Percentiles rank a stretch among this genome's conserved stretches.
Evolutionary conservation across 2,329 filamentous ascomycete species (phyloP).

Genomic region (Fonsecaea pedrosoi): DNA sequence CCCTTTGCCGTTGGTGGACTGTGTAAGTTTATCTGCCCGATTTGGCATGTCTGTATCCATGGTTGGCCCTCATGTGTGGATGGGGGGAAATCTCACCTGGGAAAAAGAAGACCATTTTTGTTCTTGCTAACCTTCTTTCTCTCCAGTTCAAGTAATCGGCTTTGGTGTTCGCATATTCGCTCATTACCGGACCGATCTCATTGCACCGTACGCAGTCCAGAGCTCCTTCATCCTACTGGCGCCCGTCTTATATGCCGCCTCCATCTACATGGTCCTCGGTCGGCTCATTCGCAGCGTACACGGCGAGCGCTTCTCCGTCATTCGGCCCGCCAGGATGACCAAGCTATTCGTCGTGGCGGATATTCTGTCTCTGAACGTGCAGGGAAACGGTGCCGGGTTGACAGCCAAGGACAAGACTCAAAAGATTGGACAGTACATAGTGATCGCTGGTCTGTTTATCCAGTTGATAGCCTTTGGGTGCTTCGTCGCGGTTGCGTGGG

Average conservation of each 20-base stretch:
- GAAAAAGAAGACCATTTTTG: neutral
- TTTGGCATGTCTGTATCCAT: neutral
- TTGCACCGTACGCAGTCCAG: slow-evolving; percentile 42
- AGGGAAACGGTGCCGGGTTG: slow-evolving; percentile 49
- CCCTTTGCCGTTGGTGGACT: slow-evolving; percentile 49
- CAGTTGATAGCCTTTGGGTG: slow-evolving; percentile 43
- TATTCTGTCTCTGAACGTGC: slow-evolving; percentile 53
- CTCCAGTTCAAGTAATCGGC: slow-evolving; percentile 47
- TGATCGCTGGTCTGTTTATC: slow-evolving; percentile 41
- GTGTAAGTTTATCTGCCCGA: slow-evolving; percentile 42
- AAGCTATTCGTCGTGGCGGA: slow-evolving; percentile 52
- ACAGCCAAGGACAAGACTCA: slow-evolving; percentile 38
- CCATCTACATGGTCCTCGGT: slow-evolving; percentile 55
- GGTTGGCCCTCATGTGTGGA: neutral
- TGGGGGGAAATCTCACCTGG: neutral
- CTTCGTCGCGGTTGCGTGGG: slow-evolving; percentile 39
- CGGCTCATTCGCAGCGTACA: slow-evolving; percentile 49
- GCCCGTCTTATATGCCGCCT: slow-evolving; percentile 55
- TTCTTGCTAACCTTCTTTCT: slow-evolving; percentile 9
- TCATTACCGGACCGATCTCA: slow-evolving; percentile 13
- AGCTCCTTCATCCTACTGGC: slow-evolving; percentile 55
- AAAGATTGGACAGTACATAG: slow-evolving; percentile 25
- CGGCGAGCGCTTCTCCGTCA: slow-evolving; percentile 46
- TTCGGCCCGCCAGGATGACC: slow-evolving; percentile 48
- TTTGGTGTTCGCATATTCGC: slow-evolving; percentile 45